These are phyloP conservation scores for Microcyclosporella mali DNA, from an alignment of 2,329 filamentous ascomycete species.

Conservation along the genomic window DNA sequence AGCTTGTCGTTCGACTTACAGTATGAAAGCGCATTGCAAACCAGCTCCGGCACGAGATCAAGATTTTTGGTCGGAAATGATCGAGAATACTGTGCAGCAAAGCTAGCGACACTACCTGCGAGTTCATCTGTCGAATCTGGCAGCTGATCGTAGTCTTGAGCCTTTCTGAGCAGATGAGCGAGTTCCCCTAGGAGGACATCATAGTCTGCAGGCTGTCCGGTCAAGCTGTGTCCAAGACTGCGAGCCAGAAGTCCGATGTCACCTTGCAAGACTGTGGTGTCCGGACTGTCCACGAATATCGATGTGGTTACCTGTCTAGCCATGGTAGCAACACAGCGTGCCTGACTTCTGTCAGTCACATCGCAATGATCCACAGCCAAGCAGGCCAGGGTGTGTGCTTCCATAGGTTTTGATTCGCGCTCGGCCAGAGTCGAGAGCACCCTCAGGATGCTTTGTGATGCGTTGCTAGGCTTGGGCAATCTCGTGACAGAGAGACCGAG, in stretches of 20 bases:
- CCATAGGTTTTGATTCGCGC: constrained; percentile 5
- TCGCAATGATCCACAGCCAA: constrained; percentile 9
- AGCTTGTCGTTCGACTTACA: constrained; percentile 18
- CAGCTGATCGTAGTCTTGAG: not conserved
- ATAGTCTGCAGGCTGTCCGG: constrained; percentile 23
- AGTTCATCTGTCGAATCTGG: constrained; percentile 1
- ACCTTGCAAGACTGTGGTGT: not conserved
- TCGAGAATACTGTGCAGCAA: constrained; percentile 24
- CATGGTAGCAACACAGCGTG: constrained; percentile 14
- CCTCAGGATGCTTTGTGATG: constrained; percentile 9
- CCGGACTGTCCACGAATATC: not conserved
- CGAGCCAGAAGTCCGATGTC: constrained; percentile 6
- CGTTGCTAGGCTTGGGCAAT: not conserved
- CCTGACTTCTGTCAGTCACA: constrained; percentile 14
- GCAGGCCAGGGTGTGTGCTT: constrained; percentile 12
- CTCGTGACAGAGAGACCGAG: not conserved
- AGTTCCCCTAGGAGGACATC: constrained; percentile 22
- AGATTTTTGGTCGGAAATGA: constrained; percentile 18
- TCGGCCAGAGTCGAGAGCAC: constrained; percentile 18
- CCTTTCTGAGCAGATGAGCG: constrained; percentile 8
- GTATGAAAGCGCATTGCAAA: constrained; percentile 15
- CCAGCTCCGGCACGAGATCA: constrained; percentile 13
- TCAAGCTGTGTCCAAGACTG: constrained; percentile 13
- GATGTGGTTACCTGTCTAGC: constrained; percentile 3
- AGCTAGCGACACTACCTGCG: constrained; percentile 17